Percentiles rank a stretch among this genome's conserved stretches.
phyloP scores from a whole-genome alignment of 148 eudicot species.

The Rhododendron griersonianum region DNA sequence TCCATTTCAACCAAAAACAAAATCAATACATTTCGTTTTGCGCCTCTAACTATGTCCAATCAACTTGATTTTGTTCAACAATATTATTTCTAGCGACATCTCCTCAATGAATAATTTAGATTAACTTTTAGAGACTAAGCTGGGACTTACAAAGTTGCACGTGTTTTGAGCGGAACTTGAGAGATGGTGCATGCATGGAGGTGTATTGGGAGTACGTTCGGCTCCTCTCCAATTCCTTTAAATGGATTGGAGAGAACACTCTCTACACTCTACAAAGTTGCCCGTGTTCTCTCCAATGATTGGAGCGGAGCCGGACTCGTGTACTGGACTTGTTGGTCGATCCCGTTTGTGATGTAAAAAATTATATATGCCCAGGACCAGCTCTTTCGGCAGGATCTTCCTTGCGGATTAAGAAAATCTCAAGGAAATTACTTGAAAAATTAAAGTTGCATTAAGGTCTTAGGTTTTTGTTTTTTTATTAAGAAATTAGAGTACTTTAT shows the following conservation, averaged over 20 bases:
- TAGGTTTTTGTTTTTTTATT: background rate
- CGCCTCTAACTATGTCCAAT: background rate
- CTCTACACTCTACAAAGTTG: no score
- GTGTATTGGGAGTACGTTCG: background rate
- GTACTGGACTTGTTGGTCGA: no score
- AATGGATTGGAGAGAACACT: no score
- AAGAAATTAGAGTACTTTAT: background rate
- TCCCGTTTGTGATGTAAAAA: background rate
- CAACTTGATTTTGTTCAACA: background rate
- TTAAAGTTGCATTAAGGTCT: background rate
- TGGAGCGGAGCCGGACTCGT: no score
- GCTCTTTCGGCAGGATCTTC: background rate
- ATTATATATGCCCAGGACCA: background rate
- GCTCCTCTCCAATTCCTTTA: no score
- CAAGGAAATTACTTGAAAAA: background rate
- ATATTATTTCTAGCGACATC: background rate
- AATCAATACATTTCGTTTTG: background rate
- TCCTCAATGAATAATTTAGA: background rate
- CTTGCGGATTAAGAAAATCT: background rate
- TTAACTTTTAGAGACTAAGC: no score
- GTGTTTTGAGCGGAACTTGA: no score
- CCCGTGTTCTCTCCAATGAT: no score
- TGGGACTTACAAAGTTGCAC: background rate
- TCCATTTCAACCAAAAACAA: background rate
- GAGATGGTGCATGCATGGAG: background rate